phyloP scores from a whole-genome alignment of 345 rosid species.

The Microcos paniculata region DNA sequence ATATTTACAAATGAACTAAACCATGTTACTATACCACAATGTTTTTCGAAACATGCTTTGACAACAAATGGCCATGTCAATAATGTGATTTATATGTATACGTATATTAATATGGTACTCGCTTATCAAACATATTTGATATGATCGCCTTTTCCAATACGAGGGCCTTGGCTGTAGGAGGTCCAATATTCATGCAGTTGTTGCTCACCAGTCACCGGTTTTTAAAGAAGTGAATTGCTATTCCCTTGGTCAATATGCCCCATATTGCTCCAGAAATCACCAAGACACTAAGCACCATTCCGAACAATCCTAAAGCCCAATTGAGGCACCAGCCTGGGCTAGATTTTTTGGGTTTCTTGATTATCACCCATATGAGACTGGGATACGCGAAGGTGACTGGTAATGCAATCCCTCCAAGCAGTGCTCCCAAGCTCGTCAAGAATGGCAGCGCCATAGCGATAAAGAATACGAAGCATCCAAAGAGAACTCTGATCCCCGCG shows the following conservation, averaged over 20 bases:
- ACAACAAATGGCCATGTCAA: background rate
- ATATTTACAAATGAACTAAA: background rate
- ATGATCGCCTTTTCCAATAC: no score
- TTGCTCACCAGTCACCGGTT: slow-evolving; percentile 29
- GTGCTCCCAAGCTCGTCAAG: slow-evolving; percentile 36
- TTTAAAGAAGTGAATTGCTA: slow-evolving; percentile 51
- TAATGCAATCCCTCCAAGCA: background rate
- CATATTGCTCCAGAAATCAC: slow-evolving; percentile 46
- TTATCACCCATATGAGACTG: slow-evolving; percentile 9
- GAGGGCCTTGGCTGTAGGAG: no score
- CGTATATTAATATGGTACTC: no score
- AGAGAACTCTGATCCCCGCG: no score
- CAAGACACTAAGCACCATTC: slow-evolving; percentile 41
- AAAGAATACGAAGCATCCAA: no score
- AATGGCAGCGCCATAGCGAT: slow-evolving; percentile 44
- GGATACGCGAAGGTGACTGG: no score
- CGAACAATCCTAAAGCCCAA: slow-evolving; percentile 35
- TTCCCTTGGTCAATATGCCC: slow-evolving; percentile 43
- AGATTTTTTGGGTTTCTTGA: background rate
- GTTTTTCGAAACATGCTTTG: background rate
- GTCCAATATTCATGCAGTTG: background rate
- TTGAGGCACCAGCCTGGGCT: slow-evolving; percentile 39
- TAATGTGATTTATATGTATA: slow-evolving; percentile 1
- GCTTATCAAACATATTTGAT: no score
- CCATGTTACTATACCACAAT: background rate